Percentiles rank a stretch among this genome's conserved stretches.
Conservation (phyloP, 805 yeast species). For the Clavispora carvajalis region DNA sequence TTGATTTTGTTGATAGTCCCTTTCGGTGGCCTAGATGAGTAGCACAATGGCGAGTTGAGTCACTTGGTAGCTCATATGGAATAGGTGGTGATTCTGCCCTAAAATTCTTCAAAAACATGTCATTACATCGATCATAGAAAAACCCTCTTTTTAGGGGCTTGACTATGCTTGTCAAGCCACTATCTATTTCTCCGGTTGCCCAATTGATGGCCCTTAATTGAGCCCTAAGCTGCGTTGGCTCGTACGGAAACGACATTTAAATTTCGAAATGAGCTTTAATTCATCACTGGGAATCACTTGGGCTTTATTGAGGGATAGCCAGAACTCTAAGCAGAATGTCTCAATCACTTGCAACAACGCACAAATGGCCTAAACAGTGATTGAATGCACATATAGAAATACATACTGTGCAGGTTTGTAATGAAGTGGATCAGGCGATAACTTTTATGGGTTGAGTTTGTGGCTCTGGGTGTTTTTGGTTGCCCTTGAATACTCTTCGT, state of each 20-base stretch:
- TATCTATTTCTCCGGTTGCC: slow-evolving; percentile 10
- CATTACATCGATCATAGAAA: slow-evolving; percentile 7
- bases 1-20: not conserved
- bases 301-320: not conserved
- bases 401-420: too few species aligned
- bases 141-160: slow-evolving; percentile 14
- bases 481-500: too few species aligned
- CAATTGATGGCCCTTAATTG: slow-evolving; percentile 13
- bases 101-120: slow-evolving; percentile 4
- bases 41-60: not conserved
- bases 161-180: slow-evolving; percentile 8
- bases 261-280: not conserved
- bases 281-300: not conserved
- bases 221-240: slow-evolving; percentile 14
- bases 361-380: not conserved
- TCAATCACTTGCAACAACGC: not conserved
- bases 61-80: slow-evolving; percentile 11
- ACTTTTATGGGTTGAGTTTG: too few species aligned
- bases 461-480: too few species aligned
- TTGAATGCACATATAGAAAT: too few species aligned
- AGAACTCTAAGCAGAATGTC: not conserved
- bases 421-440: too few species aligned
- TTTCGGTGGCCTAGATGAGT: not conserved
- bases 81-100: slow-evolving; percentile 15
- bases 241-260: slow-evolving; percentile 15